Conservation (phyloP, 805 yeast species). For the Brettanomyces nanus region DNA sequence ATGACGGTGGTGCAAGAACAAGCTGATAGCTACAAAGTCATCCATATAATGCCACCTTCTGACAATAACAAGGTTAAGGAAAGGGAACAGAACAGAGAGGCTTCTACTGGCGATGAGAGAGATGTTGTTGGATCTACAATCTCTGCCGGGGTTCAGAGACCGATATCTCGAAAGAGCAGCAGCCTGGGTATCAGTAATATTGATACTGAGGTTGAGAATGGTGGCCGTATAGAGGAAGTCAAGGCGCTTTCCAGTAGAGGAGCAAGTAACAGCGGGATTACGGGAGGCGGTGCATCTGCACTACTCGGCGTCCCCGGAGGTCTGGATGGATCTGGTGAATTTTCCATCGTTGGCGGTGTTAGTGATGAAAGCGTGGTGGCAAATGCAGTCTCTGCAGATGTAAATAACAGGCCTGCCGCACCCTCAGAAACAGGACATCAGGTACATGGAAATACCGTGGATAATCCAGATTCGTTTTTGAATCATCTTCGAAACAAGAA, state of each 20-base stretch:
- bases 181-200: not conserved
- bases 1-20: constrained; percentile 24
- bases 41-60: constrained; percentile 17
- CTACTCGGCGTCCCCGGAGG: not conserved
- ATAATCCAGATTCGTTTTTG: constrained; percentile 12
- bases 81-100: not conserved
- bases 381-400: not conserved
- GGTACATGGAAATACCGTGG: constrained; percentile 1
- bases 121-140: too few species aligned
- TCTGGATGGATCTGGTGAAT: not conserved
- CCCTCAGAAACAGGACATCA: not conserved
- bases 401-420: not conserved
- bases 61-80: not conserved
- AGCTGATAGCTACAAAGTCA: constrained; percentile 13
- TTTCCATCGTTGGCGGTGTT: not conserved
- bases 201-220: not conserved
- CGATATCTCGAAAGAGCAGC: not conserved
- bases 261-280: not conserved
- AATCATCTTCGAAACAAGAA: constrained; percentile 18
- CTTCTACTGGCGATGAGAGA: too few species aligned
- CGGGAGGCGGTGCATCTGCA: not conserved
- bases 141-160: not conserved
- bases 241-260: not conserved
- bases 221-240: not conserved
- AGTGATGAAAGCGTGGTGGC: not conserved